Evolutionary conservation across 164 flowering plant species (phyloP), one percentile per base, ranked within the genome.

Genomic region (Santalum album): DNA sequence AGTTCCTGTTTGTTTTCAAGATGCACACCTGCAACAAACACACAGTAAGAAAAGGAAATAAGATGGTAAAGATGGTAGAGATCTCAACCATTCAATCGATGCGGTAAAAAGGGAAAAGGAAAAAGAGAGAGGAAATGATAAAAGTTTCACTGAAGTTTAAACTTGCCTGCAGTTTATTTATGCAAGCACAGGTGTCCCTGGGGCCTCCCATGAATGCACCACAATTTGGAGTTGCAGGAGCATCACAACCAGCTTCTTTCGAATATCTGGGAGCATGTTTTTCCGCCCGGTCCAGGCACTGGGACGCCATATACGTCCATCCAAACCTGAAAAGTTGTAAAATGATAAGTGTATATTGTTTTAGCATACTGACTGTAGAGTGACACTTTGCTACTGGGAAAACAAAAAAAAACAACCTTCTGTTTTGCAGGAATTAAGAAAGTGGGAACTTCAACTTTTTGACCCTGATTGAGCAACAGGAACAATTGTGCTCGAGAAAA

Each of bases 151-250:
- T 14, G 55, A 7, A 58, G 1, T 20, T 20, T 46, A 40, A 56
- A 73, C 84, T 75, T 69, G 63, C 96, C 89, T 74, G 69, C 52
- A 97, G 76, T 62, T 87, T 96, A 61, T 94, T 94, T 92, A 94
- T 72, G 39, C 99, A 92, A n/a, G 99, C 99, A 65, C 90, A 87
- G 24, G 99, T 94, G 69, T 94, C 99, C 71, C 68, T 78, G 17
- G 97, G 99, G 42, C 99, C 99, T 61, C 99, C 97, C 71, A 94
- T 66, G 69, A 97, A 94, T 59, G 99, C 99, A 65, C 87, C 97
- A 66, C 97, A 94, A 58, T 74, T 80, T 53, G 99, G 99, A 64
- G 90, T 94, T 48, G 96, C 77, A 29, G 99, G 99, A 15, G 92
- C 81, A 72, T 94, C 99, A 71, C 99, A 94, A 38, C 99, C 97